Evolutionary conservation across 352 stramenopile species (phyloP).

Genomic region (Peronospora farinosa): DNA sequence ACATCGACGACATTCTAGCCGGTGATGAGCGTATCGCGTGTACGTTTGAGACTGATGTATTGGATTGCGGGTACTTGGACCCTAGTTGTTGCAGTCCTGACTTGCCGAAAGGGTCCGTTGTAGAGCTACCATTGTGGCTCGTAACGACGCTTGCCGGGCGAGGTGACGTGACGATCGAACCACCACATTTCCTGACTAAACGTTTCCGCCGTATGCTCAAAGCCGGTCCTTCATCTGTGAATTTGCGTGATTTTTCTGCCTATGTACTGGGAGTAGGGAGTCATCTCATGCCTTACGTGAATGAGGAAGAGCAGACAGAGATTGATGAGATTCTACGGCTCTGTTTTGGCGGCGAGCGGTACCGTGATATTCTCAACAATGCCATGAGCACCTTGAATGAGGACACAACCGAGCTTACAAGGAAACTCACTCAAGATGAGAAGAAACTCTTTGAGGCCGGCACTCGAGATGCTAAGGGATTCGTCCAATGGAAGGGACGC

Average conservation of each 20-base stretch:
- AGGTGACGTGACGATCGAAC: constrained; percentile 48
- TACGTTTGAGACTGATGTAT: constrained; percentile 57
- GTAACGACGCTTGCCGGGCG: constrained; percentile 43
- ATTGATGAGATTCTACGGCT: constrained; percentile 78
- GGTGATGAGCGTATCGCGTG: constrained; percentile 78
- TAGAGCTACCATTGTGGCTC: constrained; percentile 80
- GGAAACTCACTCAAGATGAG: constrained; percentile 60
- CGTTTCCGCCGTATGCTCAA: constrained; percentile 81
- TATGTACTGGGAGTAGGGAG: constrained; percentile 70
- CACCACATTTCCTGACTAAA: constrained; percentile 57
- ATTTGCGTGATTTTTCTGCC: constrained; percentile 67
- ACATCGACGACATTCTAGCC: constrained; percentile 71
- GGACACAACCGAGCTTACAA: constrained; percentile 81
- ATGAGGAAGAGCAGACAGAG: constrained; percentile 36
- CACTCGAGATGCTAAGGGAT: constrained; percentile 58
- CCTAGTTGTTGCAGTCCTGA: constrained; percentile 53
- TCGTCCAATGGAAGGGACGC: constrained; percentile 72
- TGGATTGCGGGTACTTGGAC: constrained; percentile 72
- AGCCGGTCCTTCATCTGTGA: constrained; percentile 61
- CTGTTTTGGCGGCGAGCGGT: constrained; percentile 69
- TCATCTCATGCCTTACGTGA: constrained; percentile 50
- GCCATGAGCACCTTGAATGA: constrained; percentile 78
- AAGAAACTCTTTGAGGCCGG: constrained; percentile 67
- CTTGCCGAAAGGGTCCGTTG: constrained; percentile 34
- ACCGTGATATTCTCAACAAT: constrained; percentile 74